These are phyloP conservation scores for Phaeomoniella chlamydospora DNA, from an alignment of 2,329 filamentous ascomycete genomes.

Conservation along the genomic window DNA sequence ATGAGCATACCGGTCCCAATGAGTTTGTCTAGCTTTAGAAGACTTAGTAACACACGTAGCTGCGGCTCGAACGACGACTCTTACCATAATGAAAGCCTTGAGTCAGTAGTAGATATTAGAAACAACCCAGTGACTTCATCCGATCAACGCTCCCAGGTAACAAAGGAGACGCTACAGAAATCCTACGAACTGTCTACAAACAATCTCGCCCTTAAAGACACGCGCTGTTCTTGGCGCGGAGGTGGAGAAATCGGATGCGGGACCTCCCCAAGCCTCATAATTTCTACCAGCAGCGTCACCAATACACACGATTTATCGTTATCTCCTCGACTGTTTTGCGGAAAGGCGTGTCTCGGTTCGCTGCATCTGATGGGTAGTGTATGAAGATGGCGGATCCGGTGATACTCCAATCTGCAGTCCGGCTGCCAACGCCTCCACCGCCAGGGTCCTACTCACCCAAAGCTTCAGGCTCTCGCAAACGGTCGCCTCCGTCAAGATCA, in stretches of 20 bases:
- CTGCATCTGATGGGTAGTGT: background rate
- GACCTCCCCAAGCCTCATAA: background rate
- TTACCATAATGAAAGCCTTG: constrained; percentile 1
- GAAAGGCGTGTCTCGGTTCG: background rate
- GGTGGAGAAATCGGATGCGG: background rate
- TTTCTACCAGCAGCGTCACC: background rate
- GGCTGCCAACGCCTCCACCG: constrained; percentile 41
- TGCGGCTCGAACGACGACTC: too few relatives aligned
- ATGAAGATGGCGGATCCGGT: constrained; percentile 28
- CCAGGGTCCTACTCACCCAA: constrained; percentile 32
- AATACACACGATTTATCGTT: too few relatives aligned
- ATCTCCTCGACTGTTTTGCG: too few relatives aligned
- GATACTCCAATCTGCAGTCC: constrained; percentile 40
- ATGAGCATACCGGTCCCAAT: constrained; percentile 64
- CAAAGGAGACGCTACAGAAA: background rate
- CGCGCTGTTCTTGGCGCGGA: background rate
- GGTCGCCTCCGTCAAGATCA: constrained; percentile 39
- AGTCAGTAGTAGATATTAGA: background rate
- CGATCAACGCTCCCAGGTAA: too few relatives aligned
- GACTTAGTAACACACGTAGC: too few relatives aligned
- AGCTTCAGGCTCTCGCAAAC: constrained; percentile 37
- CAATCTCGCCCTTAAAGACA: background rate
- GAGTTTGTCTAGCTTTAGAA: constrained; percentile 74
- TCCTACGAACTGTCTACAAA: background rate
- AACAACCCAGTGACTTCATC: background rate